Conservation (phyloP, 2,329 filamentous ascomycete species). For the Fusarium bactridioides region DNA sequence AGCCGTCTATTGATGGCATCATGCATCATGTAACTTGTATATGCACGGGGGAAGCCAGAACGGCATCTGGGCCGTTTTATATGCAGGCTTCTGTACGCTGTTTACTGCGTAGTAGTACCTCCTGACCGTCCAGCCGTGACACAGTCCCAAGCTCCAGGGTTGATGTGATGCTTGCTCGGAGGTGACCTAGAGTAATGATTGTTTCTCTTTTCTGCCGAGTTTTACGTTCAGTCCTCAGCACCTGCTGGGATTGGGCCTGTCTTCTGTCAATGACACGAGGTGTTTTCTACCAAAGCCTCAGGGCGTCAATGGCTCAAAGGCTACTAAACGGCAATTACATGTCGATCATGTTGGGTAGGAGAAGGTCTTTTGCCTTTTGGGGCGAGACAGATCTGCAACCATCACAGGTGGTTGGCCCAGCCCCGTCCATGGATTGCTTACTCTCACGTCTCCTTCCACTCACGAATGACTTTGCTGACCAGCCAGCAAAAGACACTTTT, state of each 20-base stretch:
- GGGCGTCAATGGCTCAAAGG: slow-evolving; percentile 3
- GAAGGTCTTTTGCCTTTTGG: slow-evolving; percentile 11
- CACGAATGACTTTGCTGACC: slow-evolving; percentile 10
- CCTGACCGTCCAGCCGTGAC: slow-evolving; percentile 9
- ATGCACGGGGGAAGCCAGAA: slow-evolving; percentile 26
- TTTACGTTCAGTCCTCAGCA: background rate
- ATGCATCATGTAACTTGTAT: slow-evolving; percentile 28
- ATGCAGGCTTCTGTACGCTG: slow-evolving; percentile 20
- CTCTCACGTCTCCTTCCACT: background rate
- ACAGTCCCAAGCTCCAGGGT: slow-evolving; percentile 1
- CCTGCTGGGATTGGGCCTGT: background rate
- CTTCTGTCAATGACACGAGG: background rate
- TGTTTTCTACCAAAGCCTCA: background rate
- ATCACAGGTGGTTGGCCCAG: slow-evolving; percentile 15
- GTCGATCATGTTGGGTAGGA: slow-evolving; percentile 17
- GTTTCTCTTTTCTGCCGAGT: background rate
- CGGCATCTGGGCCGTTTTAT: slow-evolving; percentile 8
- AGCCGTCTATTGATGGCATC: slow-evolving; percentile 28
- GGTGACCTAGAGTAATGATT: background rate
- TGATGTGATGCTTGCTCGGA: background rate
- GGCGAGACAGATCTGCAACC: slow-evolving; percentile 36
- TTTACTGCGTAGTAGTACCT: background rate
- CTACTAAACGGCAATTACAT: slow-evolving; percentile 1
- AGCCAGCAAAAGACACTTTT: slow-evolving; percentile 3
- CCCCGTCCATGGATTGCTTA: slow-evolving; percentile 26